A percentile compares a stretch with the other conserved stretches of the same genome.
Evolutionary conservation across 1,284 basidiomycete genomes (phyloP).

Genomic region (Apiotrichum veenhuisii): DNA sequence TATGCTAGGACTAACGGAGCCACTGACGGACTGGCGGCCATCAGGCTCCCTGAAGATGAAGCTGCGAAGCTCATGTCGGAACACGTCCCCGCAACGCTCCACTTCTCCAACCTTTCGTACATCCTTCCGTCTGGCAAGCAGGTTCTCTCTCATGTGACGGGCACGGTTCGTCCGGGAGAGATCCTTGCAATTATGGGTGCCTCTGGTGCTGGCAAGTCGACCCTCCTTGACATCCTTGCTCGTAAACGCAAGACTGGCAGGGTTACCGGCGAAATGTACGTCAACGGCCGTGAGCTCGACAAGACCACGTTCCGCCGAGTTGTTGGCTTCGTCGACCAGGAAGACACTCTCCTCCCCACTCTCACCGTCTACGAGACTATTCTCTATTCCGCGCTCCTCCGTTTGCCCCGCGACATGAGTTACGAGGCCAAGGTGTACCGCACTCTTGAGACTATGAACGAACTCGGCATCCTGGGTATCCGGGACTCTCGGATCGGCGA

Average conservation of each 20-base stretch:
- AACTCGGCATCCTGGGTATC: slow-evolving; percentile 87
- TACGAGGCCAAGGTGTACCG: slow-evolving; percentile 87
- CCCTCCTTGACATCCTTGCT: slow-evolving; percentile 91
- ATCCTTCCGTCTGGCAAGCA: slow-evolving; percentile 60
- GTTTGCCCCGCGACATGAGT: slow-evolving; percentile 91
- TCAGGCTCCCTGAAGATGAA: slow-evolving; percentile 75
- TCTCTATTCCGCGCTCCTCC: slow-evolving; percentile 81
- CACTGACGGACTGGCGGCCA: slow-evolving; percentile 63
- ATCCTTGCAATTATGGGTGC: slow-evolving; percentile 94
- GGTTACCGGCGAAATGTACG: slow-evolving; percentile 69
- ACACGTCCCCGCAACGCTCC: slow-evolving; percentile 85
- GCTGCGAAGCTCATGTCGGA: slow-evolving; percentile 82
- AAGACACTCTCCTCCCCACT: slow-evolving; percentile 93
- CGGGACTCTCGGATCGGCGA: slow-evolving; percentile 86
- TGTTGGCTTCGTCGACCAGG: slow-evolving; percentile 94
- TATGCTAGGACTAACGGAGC: slow-evolving; percentile 66
- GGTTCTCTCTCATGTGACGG: slow-evolving; percentile 75
- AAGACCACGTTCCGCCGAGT: slow-evolving; percentile 69
- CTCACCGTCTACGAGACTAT: slow-evolving; percentile 97
- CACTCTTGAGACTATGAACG: slow-evolving; percentile 92
- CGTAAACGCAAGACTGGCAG: slow-evolving; percentile 77
- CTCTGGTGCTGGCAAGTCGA: slow-evolving; percentile 94
- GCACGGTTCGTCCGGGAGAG: slow-evolving; percentile 78
- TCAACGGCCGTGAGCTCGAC: slow-evolving; percentile 78
- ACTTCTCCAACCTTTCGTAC: slow-evolving; percentile 83